Percentiles rank a stretch among this genome's conserved stretches.
phyloP scores from a whole-genome alignment of 345 rosid genomes.

The Euphorbia pulcherrima region DNA sequence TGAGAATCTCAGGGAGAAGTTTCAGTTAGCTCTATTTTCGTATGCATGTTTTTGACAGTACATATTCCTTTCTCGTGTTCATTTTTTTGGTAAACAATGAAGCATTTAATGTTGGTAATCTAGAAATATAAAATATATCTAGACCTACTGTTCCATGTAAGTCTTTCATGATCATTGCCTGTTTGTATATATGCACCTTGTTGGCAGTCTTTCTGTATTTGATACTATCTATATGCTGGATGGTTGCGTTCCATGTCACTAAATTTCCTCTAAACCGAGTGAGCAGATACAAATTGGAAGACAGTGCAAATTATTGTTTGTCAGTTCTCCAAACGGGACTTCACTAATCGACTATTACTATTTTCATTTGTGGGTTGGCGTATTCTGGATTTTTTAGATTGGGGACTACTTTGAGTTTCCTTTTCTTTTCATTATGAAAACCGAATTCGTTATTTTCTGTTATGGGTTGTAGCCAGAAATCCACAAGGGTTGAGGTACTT shows the following conservation, averaged over 20 bases:
- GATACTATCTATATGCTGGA: not conserved
- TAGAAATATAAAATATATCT: no score
- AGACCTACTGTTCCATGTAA: not conserved
- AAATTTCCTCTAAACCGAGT: not conserved
- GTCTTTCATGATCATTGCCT: not conserved
- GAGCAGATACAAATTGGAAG: not conserved
- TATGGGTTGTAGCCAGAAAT: not conserved
- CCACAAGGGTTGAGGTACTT: not conserved
- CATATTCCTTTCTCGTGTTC: not conserved
- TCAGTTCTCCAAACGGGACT: not conserved
- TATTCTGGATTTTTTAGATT: not conserved
- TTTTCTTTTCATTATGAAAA: not conserved
- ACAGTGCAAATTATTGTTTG: not conserved
- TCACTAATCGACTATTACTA: not conserved
- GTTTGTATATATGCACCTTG: not conserved
- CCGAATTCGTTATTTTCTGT: not conserved
- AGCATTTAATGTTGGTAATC: not conserved
- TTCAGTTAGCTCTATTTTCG: not conserved
- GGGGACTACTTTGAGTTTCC: not conserved
- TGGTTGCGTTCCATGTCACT: not conserved
- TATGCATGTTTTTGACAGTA: not conserved
- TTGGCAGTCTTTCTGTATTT: not conserved
- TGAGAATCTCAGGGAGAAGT: not conserved
- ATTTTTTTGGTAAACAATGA: not conserved
- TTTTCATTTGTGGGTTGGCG: not conserved